Conservation (phyloP, 306 rosid genomes). For the Cicer arietinum region DNA sequence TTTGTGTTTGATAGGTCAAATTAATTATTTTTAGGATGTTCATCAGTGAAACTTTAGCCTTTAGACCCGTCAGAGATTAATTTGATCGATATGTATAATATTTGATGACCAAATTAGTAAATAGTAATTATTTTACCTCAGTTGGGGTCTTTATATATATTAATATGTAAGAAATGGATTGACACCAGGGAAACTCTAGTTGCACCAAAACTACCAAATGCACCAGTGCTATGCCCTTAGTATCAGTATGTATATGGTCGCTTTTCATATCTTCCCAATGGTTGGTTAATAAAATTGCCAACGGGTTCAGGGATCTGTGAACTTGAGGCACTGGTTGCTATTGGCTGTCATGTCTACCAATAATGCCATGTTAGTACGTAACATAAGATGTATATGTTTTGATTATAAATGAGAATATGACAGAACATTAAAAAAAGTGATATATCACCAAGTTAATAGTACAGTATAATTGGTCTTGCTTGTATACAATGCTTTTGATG, state of each 20-base stretch:
- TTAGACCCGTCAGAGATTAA: too few species aligned
- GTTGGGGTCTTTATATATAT: too few species aligned
- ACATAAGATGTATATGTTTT: neutral
- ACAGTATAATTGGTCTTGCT: constrained; percentile 10
- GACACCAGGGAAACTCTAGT: neutral
- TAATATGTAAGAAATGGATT: constrained; percentile 10
- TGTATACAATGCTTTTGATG: constrained; percentile 18
- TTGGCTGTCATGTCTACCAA: neutral
- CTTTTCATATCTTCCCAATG: constrained; percentile 11
- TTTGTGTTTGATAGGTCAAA: too few species aligned
- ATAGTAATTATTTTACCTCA: too few species aligned
- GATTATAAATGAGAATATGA: neutral
- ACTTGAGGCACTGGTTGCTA: neutral
- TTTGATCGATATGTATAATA: too few species aligned
- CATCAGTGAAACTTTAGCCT: too few species aligned
- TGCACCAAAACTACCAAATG: neutral
- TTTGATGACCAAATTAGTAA: too few species aligned
- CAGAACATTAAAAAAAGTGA: neutral
- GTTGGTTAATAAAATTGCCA: neutral
- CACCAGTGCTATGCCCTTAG: neutral
- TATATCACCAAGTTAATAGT: neutral
- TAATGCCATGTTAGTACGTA: neutral
- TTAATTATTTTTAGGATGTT: too few species aligned
- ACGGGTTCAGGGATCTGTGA: neutral
- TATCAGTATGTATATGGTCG: neutral